Base-by-base conservation (phyloP, 2,329 filamentous ascomycete genomes). In the Alternaria novae-zelandiae region DNA sequence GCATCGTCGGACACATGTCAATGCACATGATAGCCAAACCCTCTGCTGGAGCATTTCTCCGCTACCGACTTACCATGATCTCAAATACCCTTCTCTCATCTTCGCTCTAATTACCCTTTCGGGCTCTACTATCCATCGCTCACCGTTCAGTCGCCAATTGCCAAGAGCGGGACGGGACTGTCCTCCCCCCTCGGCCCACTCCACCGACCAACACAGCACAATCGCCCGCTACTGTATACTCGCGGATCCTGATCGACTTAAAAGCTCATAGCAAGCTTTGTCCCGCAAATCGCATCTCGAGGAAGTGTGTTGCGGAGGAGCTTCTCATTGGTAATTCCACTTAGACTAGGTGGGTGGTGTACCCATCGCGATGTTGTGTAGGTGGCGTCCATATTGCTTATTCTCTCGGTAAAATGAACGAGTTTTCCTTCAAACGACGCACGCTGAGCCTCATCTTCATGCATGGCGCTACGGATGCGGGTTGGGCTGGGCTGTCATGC, bases 381-480 rank as follows among this genome's bases (percentile, higher is more conserved):
- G 3, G 53, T 43, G 26, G 57, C 43, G 43, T 13, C n/a, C 47
- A 56, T 54, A 50, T 71, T 70, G 61, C 66, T 71, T 71, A 64
- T 69, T 67, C 46, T 13, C 20, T 58, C 43, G 51, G 57, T 54
- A 54, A 57, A 58, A 17, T n/a, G 60, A 57, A 44, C 9, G 30
- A 46, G 15, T 41, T 55, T 36, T 55, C 6, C 21, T 28, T 28
- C n/a, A 36, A 17, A 25, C 30, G 15, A 30, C 43, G 41, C 30
- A 51, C 57, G 57, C 59, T 60, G 65, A 70, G 65, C 66, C 65
- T 66, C 68, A 67, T 59, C 41, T 49, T 64, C 41, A 60, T 64
- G 58, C 54, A 56, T 54, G 61, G 55, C 57, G 56, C 56, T 57
- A 45, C 28, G n/a, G 6, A 59, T 36, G 43, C 43, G n/a, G 43